Base-by-base conservation (phyloP, 2,329 filamentous ascomycete species). In the Sporothrix protearum region DNA sequence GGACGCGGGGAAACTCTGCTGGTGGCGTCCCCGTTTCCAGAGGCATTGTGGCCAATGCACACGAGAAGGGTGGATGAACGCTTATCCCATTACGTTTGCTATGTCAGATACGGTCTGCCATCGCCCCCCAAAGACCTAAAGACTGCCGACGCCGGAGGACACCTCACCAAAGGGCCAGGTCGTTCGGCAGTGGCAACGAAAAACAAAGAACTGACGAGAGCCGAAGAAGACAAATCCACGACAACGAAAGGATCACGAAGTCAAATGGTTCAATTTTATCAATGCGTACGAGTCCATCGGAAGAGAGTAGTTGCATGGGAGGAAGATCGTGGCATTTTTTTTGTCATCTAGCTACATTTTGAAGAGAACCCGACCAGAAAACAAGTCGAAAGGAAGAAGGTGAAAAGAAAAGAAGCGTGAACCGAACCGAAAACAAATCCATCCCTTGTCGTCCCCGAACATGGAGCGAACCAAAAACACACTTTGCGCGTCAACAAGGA, bases 1-100 rank as follows among this genome's bases (percentile, higher is more conserved):
- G 69, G 69, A 71, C 49, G 69, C 61, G 69, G 69, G 69, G 61
- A 51, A 71, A 71, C 61, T 71, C 47, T 71, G 39, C 36, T 14
- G 36, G 69, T 67, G 59, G 39, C 25, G 16, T n/a, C n/a, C 28
- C 22, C 5, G 10, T 53, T 12, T 57, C 6, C 36, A 28, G 47
- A n/a, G 36, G 51, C 30, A 22, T 69, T 47, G 3, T 42, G 4
- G 14, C 39, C 39, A 42, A 12, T 14, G 0, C 42, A 4, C 42
- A 19, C 33, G 25, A 59, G 53, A 30, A 10, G n/a, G 45, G 49
- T 67, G 64, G 64, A 67, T 67, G 45, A 67, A 67, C 28, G 36
- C 64, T 67, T 51, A 51, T 49, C 64, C 64, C 25, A 36, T 28
- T 22, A 28, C 14, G 42, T 3, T 25, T 30, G 51, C 51, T n/a